phyloP scores from a whole-genome alignment of 306 rosid species.

The Echinosophora koreensis region DNA sequence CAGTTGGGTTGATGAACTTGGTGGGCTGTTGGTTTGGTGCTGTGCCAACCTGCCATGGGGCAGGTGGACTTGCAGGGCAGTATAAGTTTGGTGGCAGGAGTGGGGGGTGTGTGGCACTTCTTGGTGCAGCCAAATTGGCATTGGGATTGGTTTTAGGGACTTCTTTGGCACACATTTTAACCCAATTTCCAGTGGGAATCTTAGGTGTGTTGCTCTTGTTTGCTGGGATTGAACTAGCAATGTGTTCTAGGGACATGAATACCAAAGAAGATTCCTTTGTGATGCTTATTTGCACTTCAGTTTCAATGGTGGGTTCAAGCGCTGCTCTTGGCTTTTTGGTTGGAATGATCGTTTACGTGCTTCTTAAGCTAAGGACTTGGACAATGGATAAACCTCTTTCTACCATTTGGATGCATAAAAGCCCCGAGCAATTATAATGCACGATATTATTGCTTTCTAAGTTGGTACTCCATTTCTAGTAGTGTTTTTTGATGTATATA shows the following conservation, averaged over 20 bases:
- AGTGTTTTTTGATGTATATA: background rate
- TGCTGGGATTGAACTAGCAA: conserved; percentile 50
- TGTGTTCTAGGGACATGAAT: conserved; percentile 65
- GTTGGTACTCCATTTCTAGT: background rate
- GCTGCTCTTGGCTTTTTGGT: conserved; percentile 50
- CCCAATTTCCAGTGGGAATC: conserved; percentile 57
- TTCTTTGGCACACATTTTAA: conserved; percentile 55
- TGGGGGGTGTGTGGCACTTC: conserved; percentile 68
- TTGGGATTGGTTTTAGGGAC: conserved; percentile 60
- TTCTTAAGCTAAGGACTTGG: conserved; percentile 47
- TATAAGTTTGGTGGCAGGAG: conserved; percentile 60
- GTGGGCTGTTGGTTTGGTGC: conserved; percentile 76
- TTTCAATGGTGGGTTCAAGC: conserved; percentile 50
- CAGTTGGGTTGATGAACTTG: conserved; percentile 72
- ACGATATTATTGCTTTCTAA: background rate
- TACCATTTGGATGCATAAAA: conserved; percentile 46
- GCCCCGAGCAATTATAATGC: background rate
- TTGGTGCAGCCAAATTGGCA: conserved; percentile 55
- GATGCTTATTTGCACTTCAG: conserved; percentile 43
- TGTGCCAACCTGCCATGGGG: conserved; percentile 71
- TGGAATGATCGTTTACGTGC: conserved; percentile 40
- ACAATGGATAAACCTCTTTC: conserved; percentile 45
- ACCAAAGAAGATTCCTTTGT: conserved; percentile 47
- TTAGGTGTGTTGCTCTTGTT: conserved; percentile 66
- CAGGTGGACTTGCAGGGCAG: conserved; percentile 71